Base-by-base conservation (phyloP, 176 grass and related monocot species). In the Panicum miliaceum region DNA sequence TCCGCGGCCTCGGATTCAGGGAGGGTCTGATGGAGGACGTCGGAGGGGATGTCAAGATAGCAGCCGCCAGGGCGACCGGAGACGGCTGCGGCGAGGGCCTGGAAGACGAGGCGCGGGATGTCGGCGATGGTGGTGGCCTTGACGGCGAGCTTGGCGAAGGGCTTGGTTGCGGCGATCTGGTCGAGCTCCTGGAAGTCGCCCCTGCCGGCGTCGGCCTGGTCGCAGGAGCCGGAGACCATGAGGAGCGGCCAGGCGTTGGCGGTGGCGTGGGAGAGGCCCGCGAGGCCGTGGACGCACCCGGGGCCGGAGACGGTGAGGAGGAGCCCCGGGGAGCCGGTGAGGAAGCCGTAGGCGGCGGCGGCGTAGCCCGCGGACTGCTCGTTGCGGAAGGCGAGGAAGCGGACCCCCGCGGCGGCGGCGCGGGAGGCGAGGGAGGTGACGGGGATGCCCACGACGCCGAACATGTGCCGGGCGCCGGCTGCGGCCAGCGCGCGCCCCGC, bases 161-260 rank as follows among this genome's bases (percentile, higher is more conserved):
- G 93, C 77, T 79, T 90, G 64, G 94, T 90, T 19, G 93, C 87
- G 11, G 89, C 85, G 69, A 95, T 79, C 89, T 98, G 96, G 43
- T 98, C 96, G 65, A 98, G 83, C 86, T 98, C 96, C 93, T 98
- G 91, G 85, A 98, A 98, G 68, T 98, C 93, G 34, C 96, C 96
- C 88, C 73, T 87, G 27, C 93, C 93, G 61, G 82, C 82, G 64
- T 98, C 93, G 18, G 83, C 9, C 76, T 98, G 93, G 76, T 86
- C 81, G 87, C 93, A 98, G 41, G 96, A 98, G 38, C 93, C 91
- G 16, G 96, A 98, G 85, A 95, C 72, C 93, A 98, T 93, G 68
- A 98, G 85, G 47, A 90, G 82, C 12, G 91, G 93, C 96, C 96
- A 98, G 63, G 87, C 84, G 82, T 95, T 98, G 66, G 84, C 63